Percentiles rank a stretch among this genome's conserved stretches.
Evolutionary conservation across 352 stramenopile species (phyloP).

Genomic region (Thalassiosira allenii): DNA sequence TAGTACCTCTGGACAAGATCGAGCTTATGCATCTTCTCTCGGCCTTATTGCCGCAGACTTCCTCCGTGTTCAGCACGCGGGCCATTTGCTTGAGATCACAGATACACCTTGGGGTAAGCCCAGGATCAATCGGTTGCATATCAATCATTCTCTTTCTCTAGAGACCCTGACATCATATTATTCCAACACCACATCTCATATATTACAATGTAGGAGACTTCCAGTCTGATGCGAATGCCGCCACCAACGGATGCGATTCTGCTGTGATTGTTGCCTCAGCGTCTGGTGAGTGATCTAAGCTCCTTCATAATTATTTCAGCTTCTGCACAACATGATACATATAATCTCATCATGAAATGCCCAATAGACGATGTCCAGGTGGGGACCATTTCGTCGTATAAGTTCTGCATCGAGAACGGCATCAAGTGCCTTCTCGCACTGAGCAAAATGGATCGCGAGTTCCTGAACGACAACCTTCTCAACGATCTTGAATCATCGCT

Average conservation of each 20-base stretch:
- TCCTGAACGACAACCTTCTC: slow-evolving; percentile 36
- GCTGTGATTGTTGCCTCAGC: slow-evolving; percentile 52
- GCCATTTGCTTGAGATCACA: slow-evolving; percentile 25
- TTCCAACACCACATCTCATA: background rate
- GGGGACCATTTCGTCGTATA: slow-evolving; percentile 34
- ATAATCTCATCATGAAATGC: too few relatives aligned
- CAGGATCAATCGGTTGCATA: background rate
- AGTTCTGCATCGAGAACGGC: slow-evolving; percentile 34
- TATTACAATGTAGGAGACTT: too few relatives aligned
- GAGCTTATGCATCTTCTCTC: too few relatives aligned
- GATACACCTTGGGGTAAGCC: slow-evolving; percentile 40
- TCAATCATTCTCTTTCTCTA: background rate
- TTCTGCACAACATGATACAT: too few relatives aligned
- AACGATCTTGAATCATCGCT: slow-evolving; percentile 34
- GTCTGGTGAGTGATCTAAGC: background rate
- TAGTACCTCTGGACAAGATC: too few relatives aligned
- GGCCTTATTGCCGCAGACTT: slow-evolving; percentile 7
- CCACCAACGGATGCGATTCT: slow-evolving; percentile 40
- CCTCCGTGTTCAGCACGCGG: slow-evolving; percentile 16
- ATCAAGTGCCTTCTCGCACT: slow-evolving; percentile 49
- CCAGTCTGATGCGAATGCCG: slow-evolving; percentile 35
- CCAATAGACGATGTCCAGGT: slow-evolving; percentile 29
- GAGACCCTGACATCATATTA: background rate
- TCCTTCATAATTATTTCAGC: background rate
- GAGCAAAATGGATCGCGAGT: slow-evolving; percentile 53